These are phyloP conservation scores for Chlorella sp. DNA, from an alignment of 139 green algal species.

Conservation along the genomic window DNA sequence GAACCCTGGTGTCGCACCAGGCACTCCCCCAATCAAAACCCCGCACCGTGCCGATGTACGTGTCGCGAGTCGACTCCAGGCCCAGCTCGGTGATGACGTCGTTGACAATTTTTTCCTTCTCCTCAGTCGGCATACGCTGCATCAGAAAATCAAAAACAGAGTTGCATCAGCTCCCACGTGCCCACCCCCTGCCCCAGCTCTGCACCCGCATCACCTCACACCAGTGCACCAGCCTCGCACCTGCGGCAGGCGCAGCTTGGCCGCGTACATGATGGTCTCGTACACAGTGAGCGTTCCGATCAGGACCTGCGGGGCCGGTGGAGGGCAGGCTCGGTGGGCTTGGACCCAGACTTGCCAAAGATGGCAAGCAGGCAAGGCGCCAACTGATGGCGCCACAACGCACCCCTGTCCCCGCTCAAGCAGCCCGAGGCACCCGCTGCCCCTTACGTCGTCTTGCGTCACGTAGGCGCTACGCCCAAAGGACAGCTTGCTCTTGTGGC, in stretches of 20 bases:
- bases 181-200: background rate
- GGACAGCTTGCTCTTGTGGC: constrained; percentile 23
- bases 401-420: too few species aligned
- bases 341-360: too few species aligned
- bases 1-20: too few species aligned
- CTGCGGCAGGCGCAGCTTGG: constrained; percentile 61
- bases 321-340: too few species aligned
- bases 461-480: constrained; percentile 48
- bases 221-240: background rate
- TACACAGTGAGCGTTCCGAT: constrained; percentile 46
- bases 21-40: too few species aligned
- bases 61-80: constrained; percentile 49
- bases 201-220: background rate
- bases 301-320: background rate
- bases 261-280: constrained; percentile 66
- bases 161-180: background rate
- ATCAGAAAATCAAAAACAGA: background rate
- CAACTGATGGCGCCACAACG: too few species aligned
- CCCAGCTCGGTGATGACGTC: constrained; percentile 51
- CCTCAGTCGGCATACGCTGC: constrained; percentile 24
- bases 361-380: too few species aligned
- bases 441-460: constrained; percentile 22
- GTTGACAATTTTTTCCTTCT: constrained; percentile 42
- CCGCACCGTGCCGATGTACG: constrained; percentile 23
- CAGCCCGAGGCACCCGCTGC: too few species aligned